phyloP scores from a whole-genome alignment of 768 basidiomycete genomes.

The Gautieria morchelliformis region DNA sequence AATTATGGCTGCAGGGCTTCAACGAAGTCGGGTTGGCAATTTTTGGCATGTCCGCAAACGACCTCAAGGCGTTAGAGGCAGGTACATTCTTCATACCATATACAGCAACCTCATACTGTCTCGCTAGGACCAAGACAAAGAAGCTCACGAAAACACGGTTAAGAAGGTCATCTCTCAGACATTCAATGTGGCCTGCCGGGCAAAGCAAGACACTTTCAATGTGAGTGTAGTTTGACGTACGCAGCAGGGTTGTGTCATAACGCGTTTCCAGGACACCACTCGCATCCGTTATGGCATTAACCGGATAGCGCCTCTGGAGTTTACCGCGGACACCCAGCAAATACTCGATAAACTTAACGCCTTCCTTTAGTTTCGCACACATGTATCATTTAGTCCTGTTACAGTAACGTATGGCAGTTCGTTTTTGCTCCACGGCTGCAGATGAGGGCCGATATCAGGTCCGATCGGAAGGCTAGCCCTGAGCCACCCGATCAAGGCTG shows the following conservation, averaged over 20 bases:
- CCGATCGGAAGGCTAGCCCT: no score
- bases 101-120: background rate
- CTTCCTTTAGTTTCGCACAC: background rate
- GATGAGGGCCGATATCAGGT: no score
- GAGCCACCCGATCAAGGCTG: background rate
- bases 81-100: background rate
- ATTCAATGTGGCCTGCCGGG: constrained; percentile 79
- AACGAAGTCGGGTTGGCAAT: constrained; percentile 79
- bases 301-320: constrained; percentile 56
- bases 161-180: constrained; percentile 55
- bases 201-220: constrained; percentile 79
- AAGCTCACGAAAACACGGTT: constrained; percentile 48
- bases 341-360: background rate
- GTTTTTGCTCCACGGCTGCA: no score
- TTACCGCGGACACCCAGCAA: constrained; percentile 1
- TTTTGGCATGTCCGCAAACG: constrained; percentile 71
- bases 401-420: no score
- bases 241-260: background rate
- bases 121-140: constrained; percentile 48
- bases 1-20: constrained; percentile 91
- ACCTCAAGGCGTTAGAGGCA: constrained; percentile 68
- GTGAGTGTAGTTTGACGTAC: constrained; percentile 33
- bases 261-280: constrained; percentile 50
- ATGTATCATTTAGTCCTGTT: background rate
- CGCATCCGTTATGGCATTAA: constrained; percentile 80